Conservation (phyloP, 2,329 filamentous ascomycete species). For the Fusarium mexicanum region DNA sequence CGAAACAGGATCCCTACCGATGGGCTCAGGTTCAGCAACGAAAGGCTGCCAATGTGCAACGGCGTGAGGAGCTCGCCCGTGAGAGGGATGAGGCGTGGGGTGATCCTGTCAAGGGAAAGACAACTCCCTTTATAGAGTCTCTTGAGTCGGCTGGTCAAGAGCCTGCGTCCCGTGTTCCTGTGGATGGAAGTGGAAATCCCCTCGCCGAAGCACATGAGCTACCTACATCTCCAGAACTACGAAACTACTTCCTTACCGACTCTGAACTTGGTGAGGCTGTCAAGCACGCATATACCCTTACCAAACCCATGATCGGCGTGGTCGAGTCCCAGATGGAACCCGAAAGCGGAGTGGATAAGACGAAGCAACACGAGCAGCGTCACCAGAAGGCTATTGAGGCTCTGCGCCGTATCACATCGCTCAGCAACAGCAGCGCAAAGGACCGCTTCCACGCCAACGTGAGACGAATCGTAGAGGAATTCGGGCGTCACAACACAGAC, state of each 20-base stretch:
- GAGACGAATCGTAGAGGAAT: conserved; percentile 82
- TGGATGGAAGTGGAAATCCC: conserved; percentile 55
- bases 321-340: conserved; percentile 55
- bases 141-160: conserved; percentile 73
- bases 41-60: conserved; percentile 82
- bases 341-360: conserved; percentile 47
- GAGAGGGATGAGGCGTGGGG: conserved; percentile 74
- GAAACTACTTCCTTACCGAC: conserved; percentile 81
- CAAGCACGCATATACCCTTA: conserved; percentile 73
- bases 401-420: conserved; percentile 78
- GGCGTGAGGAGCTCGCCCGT: conserved; percentile 74
- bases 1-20: conserved; percentile 82
- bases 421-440: conserved; percentile 80
- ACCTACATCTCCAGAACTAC: conserved; percentile 61
- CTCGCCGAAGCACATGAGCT: conserved; percentile 53
- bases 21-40: conserved; percentile 83
- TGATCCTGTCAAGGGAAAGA: conserved; percentile 80
- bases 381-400: conserved; percentile 79
- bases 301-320: conserved; percentile 61
- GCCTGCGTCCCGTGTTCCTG: conserved; percentile 46
- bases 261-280: conserved; percentile 74
- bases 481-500: conserved; percentile 93
- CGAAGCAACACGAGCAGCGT: conserved; percentile 59
- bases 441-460: conserved; percentile 86
- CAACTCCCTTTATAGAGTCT: conserved; percentile 85